Evolutionary conservation across 2,329 filamentous ascomycete species (phyloP).

Genomic region (Aspergillus eucalypticola): DNA sequence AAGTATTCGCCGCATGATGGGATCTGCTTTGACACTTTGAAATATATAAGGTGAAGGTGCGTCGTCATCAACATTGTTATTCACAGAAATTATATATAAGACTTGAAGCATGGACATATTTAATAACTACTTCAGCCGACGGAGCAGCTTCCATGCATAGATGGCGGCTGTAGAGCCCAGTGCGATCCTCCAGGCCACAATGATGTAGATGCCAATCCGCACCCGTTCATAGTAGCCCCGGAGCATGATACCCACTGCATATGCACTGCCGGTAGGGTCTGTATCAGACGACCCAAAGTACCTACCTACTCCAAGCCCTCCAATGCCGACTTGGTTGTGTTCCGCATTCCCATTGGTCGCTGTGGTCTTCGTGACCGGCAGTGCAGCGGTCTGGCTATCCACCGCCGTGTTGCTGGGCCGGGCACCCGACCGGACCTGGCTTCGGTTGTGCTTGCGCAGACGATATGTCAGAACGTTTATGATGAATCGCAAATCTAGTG

Average conservation of each 20-base stretch:
- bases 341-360: constrained; percentile 24
- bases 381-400: constrained; percentile 38
- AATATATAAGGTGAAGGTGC: neutral
- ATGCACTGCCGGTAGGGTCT: constrained; percentile 27
- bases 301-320: constrained; percentile 38
- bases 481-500: constrained; percentile 60
- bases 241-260: constrained; percentile 45
- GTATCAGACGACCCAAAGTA: constrained; percentile 32
- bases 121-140: constrained; percentile 14
- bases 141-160: constrained; percentile 33
- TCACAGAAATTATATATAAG: neutral
- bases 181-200: constrained; percentile 40
- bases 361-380: constrained; percentile 23
- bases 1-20: no score
- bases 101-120: neutral
- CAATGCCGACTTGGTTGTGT: constrained; percentile 41
- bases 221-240: constrained; percentile 47
- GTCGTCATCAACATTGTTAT: neutral
- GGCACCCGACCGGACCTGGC: constrained; percentile 33
- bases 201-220: constrained; percentile 42
- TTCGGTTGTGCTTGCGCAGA: constrained; percentile 55
- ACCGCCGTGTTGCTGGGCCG: constrained; percentile 34
- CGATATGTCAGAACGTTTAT: constrained; percentile 62
- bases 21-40: no score
- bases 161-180: constrained; percentile 33